Evolutionary conservation across 2,329 filamentous ascomycete genomes (phyloP).

Genomic region (Parafenestella ontariensis): DNA sequence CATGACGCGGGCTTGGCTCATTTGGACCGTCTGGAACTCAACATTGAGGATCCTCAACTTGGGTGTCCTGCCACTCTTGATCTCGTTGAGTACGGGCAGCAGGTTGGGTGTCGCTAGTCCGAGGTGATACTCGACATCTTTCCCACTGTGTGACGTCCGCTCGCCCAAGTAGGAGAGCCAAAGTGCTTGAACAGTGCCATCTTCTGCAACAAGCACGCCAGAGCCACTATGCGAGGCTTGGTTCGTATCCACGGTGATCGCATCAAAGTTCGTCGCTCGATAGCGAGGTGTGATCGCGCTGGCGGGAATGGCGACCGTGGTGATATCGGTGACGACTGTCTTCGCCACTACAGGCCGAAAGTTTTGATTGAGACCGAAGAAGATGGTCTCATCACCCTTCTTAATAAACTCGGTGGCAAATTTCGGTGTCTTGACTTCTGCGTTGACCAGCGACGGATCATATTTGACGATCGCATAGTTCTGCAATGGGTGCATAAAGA

Average conservation of each 20-base stretch:
- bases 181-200: constrained; percentile 91
- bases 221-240: constrained; percentile 91
- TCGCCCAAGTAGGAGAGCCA: constrained; percentile 98
- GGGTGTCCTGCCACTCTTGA: constrained; percentile 79
- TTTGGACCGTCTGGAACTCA: constrained; percentile 93
- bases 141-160: constrained; percentile 75
- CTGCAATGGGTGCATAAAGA: constrained; percentile 95
- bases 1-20: constrained; percentile 97
- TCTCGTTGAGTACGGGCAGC: constrained; percentile 84
- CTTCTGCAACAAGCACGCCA: constrained; percentile 86
- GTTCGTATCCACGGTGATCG: constrained; percentile 94
- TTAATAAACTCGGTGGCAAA: constrained; percentile 83
- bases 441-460: constrained; percentile 90
- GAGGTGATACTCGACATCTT: constrained; percentile 96
- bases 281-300: constrained; percentile 92
- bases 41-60: constrained; percentile 90
- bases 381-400: constrained; percentile 92
- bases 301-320: constrained; percentile 93
- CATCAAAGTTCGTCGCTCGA: constrained; percentile 92
- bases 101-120: constrained; percentile 88
- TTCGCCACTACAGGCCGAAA: constrained; percentile 91
- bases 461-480: constrained; percentile 98
- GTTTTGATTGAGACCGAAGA: constrained; percentile 98
- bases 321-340: constrained; percentile 95
- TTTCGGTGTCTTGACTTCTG: constrained; percentile 87